Base-by-base conservation (phyloP, 495 filamentous ascomycete genomes). In the Letharia columbiana region DNA sequence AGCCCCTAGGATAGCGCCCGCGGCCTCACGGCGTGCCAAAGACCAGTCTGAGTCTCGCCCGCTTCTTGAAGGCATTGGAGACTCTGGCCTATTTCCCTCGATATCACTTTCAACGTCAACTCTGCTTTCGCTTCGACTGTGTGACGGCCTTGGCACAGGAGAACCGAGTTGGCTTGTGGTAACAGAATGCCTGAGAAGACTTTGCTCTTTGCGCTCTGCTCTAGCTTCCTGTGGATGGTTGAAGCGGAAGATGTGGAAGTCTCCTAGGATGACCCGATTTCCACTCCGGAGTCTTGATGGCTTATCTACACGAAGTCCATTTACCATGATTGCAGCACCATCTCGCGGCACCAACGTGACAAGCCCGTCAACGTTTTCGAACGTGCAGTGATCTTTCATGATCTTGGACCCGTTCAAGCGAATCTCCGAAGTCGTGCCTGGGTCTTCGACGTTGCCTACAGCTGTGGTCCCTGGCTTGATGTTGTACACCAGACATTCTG, bases 181-280 rank as follows among this genome's bases (percentile, higher is more conserved):
- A 47, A 96, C 82, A 15, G 92, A 92, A 71, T 99, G 93, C 61
- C 93, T 86, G 63, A 99, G 78, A 12, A 93, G 77, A 71, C 91
- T 96, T 70, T 91, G 86, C 70, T 96, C 91, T 18, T 92, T 92
- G 62, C 95, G 80, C 75, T 99, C 94, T 10, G 91, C 92, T 18
- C 91, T 86, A 45, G 95, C 94, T 77, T 99, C 94, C 79, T 96
- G 87, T 1, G 94, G 94, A 73, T 99, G 91, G 70, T 99, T 99
- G 79, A 99, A 99, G 65, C 94, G 84, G 76, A 98, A 99, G 64
- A 99, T 99, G 73, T 99, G 94, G 72, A 99, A 99, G 75, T 99
- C 94, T 20, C 95, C 94, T 13, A 99, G 79, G 59, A 99, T 99
- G 54, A 99, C 90, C 39, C 94, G 89, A 75, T 90, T 94, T 42